Conservation (phyloP, 208 protist species). For the Crithidia expoeki region DNA sequence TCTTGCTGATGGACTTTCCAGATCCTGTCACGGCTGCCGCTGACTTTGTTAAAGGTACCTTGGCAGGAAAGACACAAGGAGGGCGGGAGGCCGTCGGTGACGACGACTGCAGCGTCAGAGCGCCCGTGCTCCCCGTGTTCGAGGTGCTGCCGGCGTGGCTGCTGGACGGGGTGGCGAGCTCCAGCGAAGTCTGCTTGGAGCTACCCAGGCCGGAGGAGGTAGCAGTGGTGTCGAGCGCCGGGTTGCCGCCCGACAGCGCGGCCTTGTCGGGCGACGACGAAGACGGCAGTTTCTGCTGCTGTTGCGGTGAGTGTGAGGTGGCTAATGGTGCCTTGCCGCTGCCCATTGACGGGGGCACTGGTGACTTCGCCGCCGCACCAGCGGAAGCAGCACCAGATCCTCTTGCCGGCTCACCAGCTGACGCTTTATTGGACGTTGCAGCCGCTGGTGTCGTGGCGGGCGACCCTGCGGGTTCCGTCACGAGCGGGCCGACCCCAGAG, state of each 20-base stretch:
- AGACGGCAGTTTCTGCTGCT: neutral
- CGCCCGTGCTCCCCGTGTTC: neutral
- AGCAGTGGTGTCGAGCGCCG: neutral
- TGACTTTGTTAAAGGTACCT: neutral
- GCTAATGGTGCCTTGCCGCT: neutral
- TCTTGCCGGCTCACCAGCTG: neutral
- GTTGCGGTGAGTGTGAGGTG: no score
- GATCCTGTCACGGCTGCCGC: neutral
- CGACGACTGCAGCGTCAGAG: neutral
- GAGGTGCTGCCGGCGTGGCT: neutral
- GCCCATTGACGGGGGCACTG: neutral
- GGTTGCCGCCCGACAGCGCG: no score
- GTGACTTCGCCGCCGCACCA: neutral
- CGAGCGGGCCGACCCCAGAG: neutral
- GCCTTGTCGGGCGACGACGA: neutral
- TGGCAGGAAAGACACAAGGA: neutral
- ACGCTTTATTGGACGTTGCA: neutral
- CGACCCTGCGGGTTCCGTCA: neutral
- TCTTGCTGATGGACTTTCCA: neutral
- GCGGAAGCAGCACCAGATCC: neutral
- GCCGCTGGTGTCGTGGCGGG: neutral
- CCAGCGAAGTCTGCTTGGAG: neutral
- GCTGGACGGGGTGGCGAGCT: neutral
- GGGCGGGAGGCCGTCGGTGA: neutral
- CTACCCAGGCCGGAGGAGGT: neutral